A percentile compares a stretch with the other conserved stretches of the same genome.
These are phyloP conservation scores for Cyathus striatus DNA, from an alignment of 768 basidiomycete genomes.

Conservation along the genomic window DNA sequence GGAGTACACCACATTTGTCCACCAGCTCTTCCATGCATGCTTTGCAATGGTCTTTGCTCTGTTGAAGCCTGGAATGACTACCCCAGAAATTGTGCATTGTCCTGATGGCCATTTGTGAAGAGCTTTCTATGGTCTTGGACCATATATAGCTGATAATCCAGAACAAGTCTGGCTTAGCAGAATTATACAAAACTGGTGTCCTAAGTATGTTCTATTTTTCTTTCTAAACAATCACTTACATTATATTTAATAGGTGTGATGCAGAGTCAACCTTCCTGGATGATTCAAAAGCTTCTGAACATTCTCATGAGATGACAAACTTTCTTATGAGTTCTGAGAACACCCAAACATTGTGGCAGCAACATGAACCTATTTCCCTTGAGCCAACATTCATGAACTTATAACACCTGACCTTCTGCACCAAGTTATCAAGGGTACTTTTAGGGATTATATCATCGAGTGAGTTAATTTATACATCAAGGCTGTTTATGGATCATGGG, in stretches of 20 bases:
- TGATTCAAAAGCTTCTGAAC: constrained; percentile 7
- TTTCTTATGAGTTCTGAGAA: constrained; percentile 7
- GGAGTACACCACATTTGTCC: constrained; percentile 15
- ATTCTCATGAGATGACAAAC: constrained; percentile 16
- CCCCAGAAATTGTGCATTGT: constrained; percentile 16
- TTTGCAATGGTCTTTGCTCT: constrained; percentile 11
- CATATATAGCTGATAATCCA: constrained; percentile 32
- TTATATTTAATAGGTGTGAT: constrained; percentile 14
- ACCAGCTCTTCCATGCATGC: constrained; percentile 20
- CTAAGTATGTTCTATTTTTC: constrained; percentile 4
- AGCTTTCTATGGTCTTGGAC: constrained; percentile 22
- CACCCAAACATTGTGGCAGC: not conserved
- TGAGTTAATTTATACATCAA: constrained; percentile 20
- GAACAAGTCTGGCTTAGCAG: constrained; percentile 24
- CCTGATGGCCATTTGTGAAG: constrained; percentile 27
- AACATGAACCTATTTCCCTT: constrained; percentile 25
- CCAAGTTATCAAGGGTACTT: constrained; percentile 35
- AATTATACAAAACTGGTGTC: constrained; percentile 20
- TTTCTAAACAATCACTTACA: not conserved
- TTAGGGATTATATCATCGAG: constrained; percentile 33
- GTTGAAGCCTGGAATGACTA: constrained; percentile 11
- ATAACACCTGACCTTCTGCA: constrained; percentile 30
- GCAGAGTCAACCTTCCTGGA: constrained; percentile 14
- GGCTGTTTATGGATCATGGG: constrained; percentile 9
- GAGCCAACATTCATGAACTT: constrained; percentile 28